Percentiles rank a stretch among this genome's conserved stretches.
phyloP scores from a whole-genome alignment of 495 filamentous ascomycete species.

The Xylaria curta region DNA sequence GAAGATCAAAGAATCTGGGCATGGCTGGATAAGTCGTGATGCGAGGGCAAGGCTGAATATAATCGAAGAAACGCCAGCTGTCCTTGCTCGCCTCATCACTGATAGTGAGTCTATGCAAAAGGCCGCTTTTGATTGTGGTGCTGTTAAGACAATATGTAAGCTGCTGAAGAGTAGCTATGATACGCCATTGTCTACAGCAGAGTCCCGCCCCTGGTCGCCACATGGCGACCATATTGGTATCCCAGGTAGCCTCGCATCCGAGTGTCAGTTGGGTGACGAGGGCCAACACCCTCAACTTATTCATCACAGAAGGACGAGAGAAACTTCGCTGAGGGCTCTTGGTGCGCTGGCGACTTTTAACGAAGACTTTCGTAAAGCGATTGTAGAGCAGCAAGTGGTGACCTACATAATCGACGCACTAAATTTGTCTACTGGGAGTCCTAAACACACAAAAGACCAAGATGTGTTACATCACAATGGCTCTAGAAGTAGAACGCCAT shows the following conservation, averaged over 20 bases:
- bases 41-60: constrained; percentile 53
- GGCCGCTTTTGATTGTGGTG: constrained; percentile 78
- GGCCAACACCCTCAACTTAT: constrained; percentile 68
- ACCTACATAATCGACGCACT: constrained; percentile 85
- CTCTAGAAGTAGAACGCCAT: constrained; percentile 29
- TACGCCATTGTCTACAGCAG: constrained; percentile 47
- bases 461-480: constrained; percentile 30
- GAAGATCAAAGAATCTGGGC: constrained; percentile 44
- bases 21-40: constrained; percentile 42
- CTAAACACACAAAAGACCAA: constrained; percentile 22
- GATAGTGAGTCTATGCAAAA: constrained; percentile 79
- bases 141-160: constrained; percentile 73
- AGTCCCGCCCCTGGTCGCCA: constrained; percentile 52
- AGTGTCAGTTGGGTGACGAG: constrained; percentile 60
- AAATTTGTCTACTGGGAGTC: constrained; percentile 58
- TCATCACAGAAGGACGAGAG: constrained; percentile 79
- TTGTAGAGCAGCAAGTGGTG: constrained; percentile 81
- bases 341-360: constrained; percentile 79
- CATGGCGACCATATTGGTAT: constrained; percentile 27
- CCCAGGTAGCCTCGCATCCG: constrained; percentile 30
- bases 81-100: constrained; percentile 78
- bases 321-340: constrained; percentile 78
- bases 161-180: constrained; percentile 75
- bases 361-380: constrained; percentile 81
- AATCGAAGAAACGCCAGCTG: constrained; percentile 72